Conservation (phyloP, 768 basidiomycete genomes). For the Tricholoma hemisulphureum region DNA sequence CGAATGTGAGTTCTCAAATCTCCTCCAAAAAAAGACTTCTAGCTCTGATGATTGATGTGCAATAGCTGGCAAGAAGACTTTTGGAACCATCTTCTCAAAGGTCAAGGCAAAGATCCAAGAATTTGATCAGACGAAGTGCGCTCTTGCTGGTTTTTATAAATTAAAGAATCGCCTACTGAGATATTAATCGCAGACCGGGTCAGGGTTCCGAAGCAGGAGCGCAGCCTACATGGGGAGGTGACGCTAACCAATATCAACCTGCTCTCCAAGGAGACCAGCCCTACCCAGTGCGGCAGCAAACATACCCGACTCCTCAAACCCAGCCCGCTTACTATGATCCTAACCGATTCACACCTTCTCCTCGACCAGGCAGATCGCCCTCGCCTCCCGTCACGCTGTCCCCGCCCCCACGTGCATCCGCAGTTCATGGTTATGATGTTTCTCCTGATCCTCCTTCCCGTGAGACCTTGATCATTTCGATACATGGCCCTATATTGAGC, state of each 20-base stretch:
- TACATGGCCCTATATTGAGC: neutral
- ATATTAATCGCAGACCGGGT: neutral
- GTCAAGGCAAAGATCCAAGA: conserved; percentile 85
- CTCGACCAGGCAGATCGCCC: neutral
- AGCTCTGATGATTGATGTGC: neutral
- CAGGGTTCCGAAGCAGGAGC: conserved; percentile 1
- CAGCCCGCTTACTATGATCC: conserved; percentile 36
- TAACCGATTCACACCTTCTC: conserved; percentile 16
- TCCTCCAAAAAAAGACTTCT: neutral
- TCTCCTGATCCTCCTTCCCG: conserved; percentile 5
- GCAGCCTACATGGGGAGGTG: conserved; percentile 14
- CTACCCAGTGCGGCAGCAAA: neutral
- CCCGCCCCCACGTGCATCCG: neutral
- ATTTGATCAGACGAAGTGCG: conserved; percentile 56
- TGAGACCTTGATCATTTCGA: neutral
- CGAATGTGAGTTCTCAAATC: conserved; percentile 54
- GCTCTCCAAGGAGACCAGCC: conserved; percentile 3
- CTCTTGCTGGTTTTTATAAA: neutral
- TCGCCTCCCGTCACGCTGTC: conserved; percentile 5
- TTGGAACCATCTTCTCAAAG: conserved; percentile 67
- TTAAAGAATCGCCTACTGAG: neutral
- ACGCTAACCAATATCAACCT: conserved; percentile 7
- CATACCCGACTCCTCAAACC: neutral
- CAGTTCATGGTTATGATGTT: conserved; percentile 18
- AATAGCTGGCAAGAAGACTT: conserved; percentile 75